A percentile compares a stretch with the other conserved stretches of the same genome.
These are phyloP conservation scores for Rhododendron mucronatum DNA, from an alignment of 148 eudicot genomes.

Conservation along the genomic window DNA sequence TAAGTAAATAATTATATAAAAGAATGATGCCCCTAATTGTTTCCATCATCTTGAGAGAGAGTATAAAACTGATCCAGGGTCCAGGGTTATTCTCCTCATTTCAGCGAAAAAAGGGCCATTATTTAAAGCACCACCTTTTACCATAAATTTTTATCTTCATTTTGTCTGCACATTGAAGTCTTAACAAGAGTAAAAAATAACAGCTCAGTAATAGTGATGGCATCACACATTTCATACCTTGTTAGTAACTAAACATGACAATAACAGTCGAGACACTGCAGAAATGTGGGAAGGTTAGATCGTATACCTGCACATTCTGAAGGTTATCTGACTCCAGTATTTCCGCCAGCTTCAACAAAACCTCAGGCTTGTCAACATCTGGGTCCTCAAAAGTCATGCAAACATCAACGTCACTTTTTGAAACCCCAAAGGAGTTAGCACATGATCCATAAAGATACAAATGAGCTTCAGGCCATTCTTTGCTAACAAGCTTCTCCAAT, in stretches of 20 bases:
- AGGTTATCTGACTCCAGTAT: conserved; percentile 70
- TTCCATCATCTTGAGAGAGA: not conserved
- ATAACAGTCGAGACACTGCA: not conserved
- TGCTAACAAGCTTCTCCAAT: conserved; percentile 68
- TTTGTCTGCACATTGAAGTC: not conserved
- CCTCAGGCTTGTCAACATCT: conserved; percentile 57
- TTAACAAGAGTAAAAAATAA: not conserved
- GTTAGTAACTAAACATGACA: not conserved
- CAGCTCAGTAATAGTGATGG: not conserved
- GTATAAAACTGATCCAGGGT: not conserved
- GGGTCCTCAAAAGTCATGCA: conserved; percentile 66
- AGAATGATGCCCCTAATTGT: not conserved
- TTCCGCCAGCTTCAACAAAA: conserved; percentile 81
- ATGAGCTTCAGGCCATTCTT: conserved; percentile 87
- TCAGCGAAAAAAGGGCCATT: not conserved
- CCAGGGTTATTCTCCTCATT: not conserved
- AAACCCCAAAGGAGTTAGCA: conserved; percentile 88
- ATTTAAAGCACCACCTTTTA: not conserved
- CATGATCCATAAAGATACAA: conserved; percentile 86
- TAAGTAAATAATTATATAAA: no score
- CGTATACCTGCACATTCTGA: conserved; percentile 78
- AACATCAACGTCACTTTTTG: conserved; percentile 93
- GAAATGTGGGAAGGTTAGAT: not conserved
- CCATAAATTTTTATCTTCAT: not conserved
- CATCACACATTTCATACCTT: not conserved